Conservation (phyloP, 2,329 filamentous ascomycete species). For the Aureobasidium sp. region DNA sequence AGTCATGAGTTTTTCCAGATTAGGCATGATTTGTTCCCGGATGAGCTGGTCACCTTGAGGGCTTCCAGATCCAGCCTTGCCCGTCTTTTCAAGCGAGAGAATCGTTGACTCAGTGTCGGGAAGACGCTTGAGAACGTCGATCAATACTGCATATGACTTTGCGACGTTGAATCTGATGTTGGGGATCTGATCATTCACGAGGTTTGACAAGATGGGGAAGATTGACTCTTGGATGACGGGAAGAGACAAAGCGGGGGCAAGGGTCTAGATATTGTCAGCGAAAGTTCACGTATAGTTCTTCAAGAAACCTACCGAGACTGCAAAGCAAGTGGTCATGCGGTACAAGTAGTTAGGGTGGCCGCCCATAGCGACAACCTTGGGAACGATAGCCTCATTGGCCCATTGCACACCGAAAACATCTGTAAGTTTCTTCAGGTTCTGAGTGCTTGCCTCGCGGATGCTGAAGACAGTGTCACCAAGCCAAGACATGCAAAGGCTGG, state of each 20-base stretch:
- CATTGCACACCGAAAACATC: constrained; percentile 98
- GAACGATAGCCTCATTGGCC: constrained; percentile 94
- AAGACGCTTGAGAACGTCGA: constrained; percentile 84
- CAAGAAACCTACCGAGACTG: constrained; percentile 71
- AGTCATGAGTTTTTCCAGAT: constrained; percentile 89
- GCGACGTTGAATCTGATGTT: constrained; percentile 99
- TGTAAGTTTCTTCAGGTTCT: constrained; percentile 96
- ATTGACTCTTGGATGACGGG: constrained; percentile 90
- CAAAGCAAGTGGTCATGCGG: constrained; percentile 99
- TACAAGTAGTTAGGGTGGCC: constrained; percentile 98
- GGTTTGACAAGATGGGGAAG: constrained; percentile 90
- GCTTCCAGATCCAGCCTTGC: constrained; percentile 42
- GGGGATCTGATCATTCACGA: constrained; percentile 88
- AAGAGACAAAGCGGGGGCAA: constrained; percentile 85
- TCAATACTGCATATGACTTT: constrained; percentile 88
- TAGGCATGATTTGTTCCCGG: constrained; percentile 65
- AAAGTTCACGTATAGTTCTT: not conserved
- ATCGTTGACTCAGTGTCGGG: constrained; percentile 77
- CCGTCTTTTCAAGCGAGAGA: constrained; percentile 74
- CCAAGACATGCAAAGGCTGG: constrained; percentile 95
- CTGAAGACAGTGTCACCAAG: constrained; percentile 97
- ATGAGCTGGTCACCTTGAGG: constrained; percentile 28
- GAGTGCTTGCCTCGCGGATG: constrained; percentile 92
- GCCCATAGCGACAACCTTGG: constrained; percentile 98
- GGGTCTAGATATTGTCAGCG: constrained; percentile 54